A percentile compares a stretch with the other conserved stretches of the same genome.
These are phyloP conservation scores for Botrytis byssoidea DNA, from an alignment of 2,329 filamentous ascomycete species.

Conservation along the genomic window DNA sequence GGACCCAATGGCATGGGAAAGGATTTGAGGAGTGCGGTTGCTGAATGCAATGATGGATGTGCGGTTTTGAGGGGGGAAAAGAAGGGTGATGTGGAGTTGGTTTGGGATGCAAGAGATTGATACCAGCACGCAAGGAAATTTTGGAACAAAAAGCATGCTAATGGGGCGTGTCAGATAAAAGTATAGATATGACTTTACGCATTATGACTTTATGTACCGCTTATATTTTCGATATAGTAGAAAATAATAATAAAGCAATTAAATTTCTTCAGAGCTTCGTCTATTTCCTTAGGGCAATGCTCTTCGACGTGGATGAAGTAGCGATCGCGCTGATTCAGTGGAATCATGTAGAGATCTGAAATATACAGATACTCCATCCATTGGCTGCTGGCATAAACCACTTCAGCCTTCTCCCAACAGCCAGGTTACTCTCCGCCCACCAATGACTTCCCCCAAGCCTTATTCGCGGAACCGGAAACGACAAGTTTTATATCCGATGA, in stretches of 20 bases:
- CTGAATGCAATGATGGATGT: conserved; percentile 50
- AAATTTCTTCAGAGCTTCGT: neutral
- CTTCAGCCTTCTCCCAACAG: neutral
- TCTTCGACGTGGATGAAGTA: neutral
- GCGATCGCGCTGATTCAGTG: neutral
- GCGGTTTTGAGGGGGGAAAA: conserved; percentile 57
- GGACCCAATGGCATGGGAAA: conserved; percentile 59
- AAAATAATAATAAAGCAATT: neutral
- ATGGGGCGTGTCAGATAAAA: neutral
- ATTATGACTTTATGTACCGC: neutral
- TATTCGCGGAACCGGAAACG: neutral
- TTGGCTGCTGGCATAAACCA: neutral
- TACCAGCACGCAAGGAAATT: neutral
- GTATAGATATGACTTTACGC: neutral
- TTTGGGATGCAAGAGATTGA: conserved; percentile 55
- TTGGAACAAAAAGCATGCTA: neutral
- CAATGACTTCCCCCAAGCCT: neutral
- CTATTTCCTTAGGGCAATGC: neutral
- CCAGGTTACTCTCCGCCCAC: neutral
- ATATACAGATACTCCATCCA: neutral
- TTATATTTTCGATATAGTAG: neutral
- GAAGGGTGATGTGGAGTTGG: conserved; percentile 53
- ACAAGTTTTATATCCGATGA: neutral
- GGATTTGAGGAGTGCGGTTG: conserved; percentile 55
- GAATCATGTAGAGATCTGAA: neutral